These are phyloP conservation scores for Naganishia liquefaciens DNA, from an alignment of 1,284 basidiomycete species.

Conservation along the genomic window DNA sequence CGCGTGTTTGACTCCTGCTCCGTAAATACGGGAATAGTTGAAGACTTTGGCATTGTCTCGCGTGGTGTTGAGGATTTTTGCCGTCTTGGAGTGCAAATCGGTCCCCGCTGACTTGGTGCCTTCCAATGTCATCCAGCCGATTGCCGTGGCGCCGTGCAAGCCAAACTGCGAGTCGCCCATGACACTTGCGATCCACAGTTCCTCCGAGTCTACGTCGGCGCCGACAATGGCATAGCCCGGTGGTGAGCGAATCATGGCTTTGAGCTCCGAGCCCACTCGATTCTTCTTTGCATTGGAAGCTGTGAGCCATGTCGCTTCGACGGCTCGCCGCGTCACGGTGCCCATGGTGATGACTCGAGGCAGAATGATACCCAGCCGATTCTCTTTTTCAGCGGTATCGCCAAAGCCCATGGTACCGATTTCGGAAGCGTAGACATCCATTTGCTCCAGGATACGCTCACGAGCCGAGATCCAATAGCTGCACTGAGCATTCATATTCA, in stretches of 20 bases:
- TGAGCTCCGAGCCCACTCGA: conserved; percentile 94
- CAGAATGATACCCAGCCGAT: conserved; percentile 80
- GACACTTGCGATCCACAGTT: conserved; percentile 97
- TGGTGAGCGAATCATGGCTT: conserved; percentile 94
- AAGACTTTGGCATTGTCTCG: conserved; percentile 98
- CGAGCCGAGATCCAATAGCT: conserved; percentile 97
- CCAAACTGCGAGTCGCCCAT: conserved; percentile 99
- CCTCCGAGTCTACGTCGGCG: conserved; percentile 97
- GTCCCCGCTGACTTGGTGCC: conserved; percentile 96
- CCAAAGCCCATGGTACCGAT: conserved; percentile 57
- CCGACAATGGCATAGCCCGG: conserved; percentile 92
- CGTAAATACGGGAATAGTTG: conserved; percentile 99
- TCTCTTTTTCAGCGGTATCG: conserved; percentile 37
- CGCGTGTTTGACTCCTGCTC: conserved; percentile 94
- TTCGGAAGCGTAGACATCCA: conserved; percentile 80
- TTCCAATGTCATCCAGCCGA: conserved; percentile 99
- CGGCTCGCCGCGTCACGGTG: conserved; percentile 93
- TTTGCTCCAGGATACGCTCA: conserved; percentile 88
- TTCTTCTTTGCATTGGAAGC: conserved; percentile 98
- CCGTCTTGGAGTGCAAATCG: conserved; percentile 96
- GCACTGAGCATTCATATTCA: conserved; percentile 92
- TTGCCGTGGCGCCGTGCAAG: conserved; percentile 91
- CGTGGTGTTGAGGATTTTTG: conserved; percentile 86
- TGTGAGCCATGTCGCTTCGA: conserved; percentile 97
- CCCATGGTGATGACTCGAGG: conserved; percentile 99